A percentile compares a stretch with the other conserved stretches of the same genome.
These are phyloP conservation scores for Suhomyces kunorum DNA, from an alignment of 1,139 yeast genomes.

Conservation along the genomic window DNA sequence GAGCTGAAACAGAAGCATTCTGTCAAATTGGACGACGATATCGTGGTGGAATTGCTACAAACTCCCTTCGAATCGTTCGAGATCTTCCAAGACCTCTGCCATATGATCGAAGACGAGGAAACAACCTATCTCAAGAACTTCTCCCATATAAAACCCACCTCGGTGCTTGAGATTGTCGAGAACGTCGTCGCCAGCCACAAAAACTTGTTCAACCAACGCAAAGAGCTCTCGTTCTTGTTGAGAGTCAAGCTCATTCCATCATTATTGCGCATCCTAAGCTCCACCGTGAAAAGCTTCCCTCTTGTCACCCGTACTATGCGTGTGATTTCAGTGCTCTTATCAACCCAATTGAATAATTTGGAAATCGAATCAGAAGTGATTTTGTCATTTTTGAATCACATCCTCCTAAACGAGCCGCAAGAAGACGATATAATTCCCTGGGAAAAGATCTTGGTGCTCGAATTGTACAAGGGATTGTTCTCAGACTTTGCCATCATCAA, in stretches of 20 bases:
- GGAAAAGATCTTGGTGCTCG: constrained; percentile 74
- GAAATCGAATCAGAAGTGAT: constrained; percentile 81
- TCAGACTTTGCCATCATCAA: constrained; percentile 55
- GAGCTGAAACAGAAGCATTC: constrained; percentile 20
- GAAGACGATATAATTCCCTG: constrained; percentile 38
- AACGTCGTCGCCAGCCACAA: constrained; percentile 60
- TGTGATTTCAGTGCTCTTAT: constrained; percentile 60
- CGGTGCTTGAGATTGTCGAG: constrained; percentile 81
- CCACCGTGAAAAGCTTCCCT: constrained; percentile 64
- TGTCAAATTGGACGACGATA: constrained; percentile 47
- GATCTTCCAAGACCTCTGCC: constrained; percentile 71
- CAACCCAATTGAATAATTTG: constrained; percentile 59
- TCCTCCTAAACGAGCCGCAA: constrained; percentile 39
- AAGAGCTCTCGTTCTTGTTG: constrained; percentile 64
- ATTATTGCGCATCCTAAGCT: constrained; percentile 60
- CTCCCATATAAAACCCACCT: constrained; percentile 59
- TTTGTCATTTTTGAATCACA: constrained; percentile 70
- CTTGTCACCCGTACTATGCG: constrained; percentile 74
- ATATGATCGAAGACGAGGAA: constrained; percentile 58
- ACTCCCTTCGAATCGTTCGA: constrained; percentile 68
- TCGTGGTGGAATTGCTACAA: constrained; percentile 45
- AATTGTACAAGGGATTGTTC: constrained; percentile 63
- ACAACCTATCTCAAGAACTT: constrained; percentile 48
- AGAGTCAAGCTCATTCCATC: constrained; percentile 74
- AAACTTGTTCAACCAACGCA: constrained; percentile 54